These are phyloP conservation scores for Anastatica hierochuntica DNA, from an alignment of 345 rosid genomes.

Conservation along the genomic window DNA sequence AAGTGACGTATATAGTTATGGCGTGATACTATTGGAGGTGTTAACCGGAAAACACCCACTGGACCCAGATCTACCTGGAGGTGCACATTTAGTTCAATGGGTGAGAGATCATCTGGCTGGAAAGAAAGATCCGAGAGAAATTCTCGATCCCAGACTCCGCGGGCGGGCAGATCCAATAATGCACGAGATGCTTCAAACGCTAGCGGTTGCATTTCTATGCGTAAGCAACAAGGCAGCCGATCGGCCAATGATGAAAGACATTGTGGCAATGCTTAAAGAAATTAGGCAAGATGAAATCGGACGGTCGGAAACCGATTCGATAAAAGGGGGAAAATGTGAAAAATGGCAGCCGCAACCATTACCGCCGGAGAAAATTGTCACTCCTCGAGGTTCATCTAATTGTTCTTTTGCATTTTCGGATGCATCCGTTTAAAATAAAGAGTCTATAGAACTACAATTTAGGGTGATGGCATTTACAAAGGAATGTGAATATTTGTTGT, in stretches of 20 bases:
- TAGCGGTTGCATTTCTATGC: conserved; percentile 82
- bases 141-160: conserved; percentile 66
- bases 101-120: conserved; percentile 64
- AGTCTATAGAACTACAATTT: not conserved
- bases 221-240: conserved; percentile 46
- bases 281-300: conserved; percentile 46
- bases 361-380: conserved; percentile 35
- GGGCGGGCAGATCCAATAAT: conserved; percentile 68
- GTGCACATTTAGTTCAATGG: conserved; percentile 84
- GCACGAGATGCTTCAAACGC: conserved; percentile 89
- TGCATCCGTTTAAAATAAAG: conserved; percentile 37
- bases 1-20: conserved; percentile 89
- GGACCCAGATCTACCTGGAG: conserved; percentile 77
- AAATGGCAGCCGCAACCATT: conserved; percentile 25
- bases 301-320: conserved; percentile 32
- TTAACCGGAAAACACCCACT: conserved; percentile 87
- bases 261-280: conserved; percentile 88
- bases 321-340: conserved; percentile 27
- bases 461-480: conserved; percentile 9
- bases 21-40: conserved; percentile 72
- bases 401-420: conserved; percentile 74
- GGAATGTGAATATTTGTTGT: conserved; percentile 22
- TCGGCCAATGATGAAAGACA: conserved; percentile 80
- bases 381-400: conserved; percentile 60
- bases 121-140: conserved; percentile 45